These are phyloP conservation scores for Myxozyma neotropica DNA, from an alignment of 805 yeast species.

Conservation along the genomic window DNA sequence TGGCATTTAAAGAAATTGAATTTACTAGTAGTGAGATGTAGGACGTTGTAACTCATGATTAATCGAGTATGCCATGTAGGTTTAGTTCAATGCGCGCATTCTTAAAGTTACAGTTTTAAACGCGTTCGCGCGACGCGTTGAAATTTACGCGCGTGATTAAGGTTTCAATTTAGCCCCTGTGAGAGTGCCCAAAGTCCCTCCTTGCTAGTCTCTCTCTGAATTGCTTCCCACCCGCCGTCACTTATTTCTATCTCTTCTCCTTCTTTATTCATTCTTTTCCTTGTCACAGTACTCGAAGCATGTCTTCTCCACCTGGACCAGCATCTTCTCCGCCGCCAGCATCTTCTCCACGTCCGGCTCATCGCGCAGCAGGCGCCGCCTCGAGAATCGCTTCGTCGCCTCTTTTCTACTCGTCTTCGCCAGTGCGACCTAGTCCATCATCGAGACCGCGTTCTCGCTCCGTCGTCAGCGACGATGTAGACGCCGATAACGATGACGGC, in stretches of 20 bases:
- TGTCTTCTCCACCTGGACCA: slow-evolving; percentile 23
- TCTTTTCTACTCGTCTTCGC: slow-evolving; percentile 24
- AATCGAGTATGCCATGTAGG: too few species aligned
- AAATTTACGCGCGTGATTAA: neutral
- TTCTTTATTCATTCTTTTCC: neutral
- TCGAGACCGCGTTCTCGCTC: slow-evolving; percentile 8
- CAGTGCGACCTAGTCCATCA: slow-evolving; percentile 12
- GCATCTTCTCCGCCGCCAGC: neutral
- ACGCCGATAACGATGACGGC: slow-evolving; percentile 5
- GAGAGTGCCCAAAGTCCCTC: neutral
- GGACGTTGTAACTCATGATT: too few species aligned
- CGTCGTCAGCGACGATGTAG: neutral
- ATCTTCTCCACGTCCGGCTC: neutral
- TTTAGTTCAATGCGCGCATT: too few species aligned
- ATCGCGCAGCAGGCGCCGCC: neutral
- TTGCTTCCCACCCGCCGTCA: neutral
- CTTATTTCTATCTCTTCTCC: neutral
- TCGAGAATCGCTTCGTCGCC: slow-evolving; percentile 22
- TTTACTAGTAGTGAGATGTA: too few species aligned
- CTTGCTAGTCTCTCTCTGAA: neutral
- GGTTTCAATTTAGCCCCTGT: slow-evolving; percentile 12
- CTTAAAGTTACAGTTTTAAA: too few species aligned
- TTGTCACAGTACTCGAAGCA: neutral
- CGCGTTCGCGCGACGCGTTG: slow-evolving; percentile 5
- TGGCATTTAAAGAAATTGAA: too few species aligned